These are phyloP conservation scores for Xylaria polymorpha DNA, from an alignment of 2,329 filamentous ascomycete genomes.

Conservation along the genomic window DNA sequence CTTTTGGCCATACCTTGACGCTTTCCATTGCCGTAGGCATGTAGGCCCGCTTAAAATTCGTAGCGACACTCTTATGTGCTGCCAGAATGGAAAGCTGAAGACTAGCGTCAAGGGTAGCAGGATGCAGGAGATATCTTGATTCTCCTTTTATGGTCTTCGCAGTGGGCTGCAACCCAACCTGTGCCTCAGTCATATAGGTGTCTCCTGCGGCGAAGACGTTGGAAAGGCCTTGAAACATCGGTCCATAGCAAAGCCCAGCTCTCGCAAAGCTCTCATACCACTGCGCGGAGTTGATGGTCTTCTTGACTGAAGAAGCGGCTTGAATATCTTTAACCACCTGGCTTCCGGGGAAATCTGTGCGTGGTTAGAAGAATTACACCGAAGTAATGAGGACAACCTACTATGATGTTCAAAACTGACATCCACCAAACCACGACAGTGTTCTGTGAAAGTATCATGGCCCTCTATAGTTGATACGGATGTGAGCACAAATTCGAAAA, in stretches of 20 bases:
- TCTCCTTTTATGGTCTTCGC: constrained; percentile 12
- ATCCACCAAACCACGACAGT: constrained; percentile 20
- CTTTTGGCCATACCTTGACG: constrained; percentile 15
- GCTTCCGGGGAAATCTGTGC: background rate
- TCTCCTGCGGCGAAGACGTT: constrained; percentile 7
- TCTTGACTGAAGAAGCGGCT: constrained; percentile 6
- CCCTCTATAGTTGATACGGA: constrained; percentile 2
- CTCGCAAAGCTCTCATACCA: constrained; percentile 28
- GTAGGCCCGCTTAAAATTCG: constrained; percentile 11
- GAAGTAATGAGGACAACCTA: background rate
- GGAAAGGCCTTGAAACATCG: constrained; percentile 26
- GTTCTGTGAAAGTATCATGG: constrained; percentile 8
- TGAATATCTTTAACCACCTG: background rate
- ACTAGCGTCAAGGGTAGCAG: constrained; percentile 22
- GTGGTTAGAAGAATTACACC: background rate
- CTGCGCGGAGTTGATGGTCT: constrained; percentile 11
- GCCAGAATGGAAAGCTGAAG: constrained; percentile 28
- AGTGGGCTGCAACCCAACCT: constrained; percentile 7
- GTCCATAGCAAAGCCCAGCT: constrained; percentile 23
- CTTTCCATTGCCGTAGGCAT: constrained; percentile 18
- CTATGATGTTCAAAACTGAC: background rate
- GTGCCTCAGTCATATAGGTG: background rate
- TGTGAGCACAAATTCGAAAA: constrained; percentile 17
- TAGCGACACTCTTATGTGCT: constrained; percentile 13
- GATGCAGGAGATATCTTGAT: constrained; percentile 28